Conservation (phyloP, 495 filamentous ascomycete genomes). For the Xylaria grammica region DNA sequence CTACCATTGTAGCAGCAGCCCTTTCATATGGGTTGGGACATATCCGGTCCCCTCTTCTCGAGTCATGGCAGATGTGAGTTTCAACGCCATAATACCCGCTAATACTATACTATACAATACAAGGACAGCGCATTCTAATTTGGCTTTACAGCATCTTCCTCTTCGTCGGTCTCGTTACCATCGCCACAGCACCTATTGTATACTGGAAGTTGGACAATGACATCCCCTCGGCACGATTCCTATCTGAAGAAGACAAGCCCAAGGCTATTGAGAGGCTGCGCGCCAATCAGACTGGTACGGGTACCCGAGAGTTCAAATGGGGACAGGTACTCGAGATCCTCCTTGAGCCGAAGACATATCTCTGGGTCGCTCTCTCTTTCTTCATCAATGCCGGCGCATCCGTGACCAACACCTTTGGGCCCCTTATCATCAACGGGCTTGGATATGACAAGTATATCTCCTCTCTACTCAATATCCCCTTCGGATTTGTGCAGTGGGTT, state of each 20-base stretch:
- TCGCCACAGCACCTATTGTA: conserved; percentile 56
- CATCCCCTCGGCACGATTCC: conserved; percentile 57
- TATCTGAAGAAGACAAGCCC: conserved; percentile 54
- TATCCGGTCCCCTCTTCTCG: conserved; percentile 55
- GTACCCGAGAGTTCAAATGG: conserved; percentile 58
- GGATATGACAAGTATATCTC: conserved; percentile 63
- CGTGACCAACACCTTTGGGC: conserved; percentile 65
- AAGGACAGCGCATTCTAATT: background rate
- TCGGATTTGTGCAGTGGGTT: conserved; percentile 61
- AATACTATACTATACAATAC: too few species aligned
- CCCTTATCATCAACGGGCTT: conserved; percentile 64
- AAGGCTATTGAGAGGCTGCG: conserved; percentile 52
- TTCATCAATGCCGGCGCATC: conserved; percentile 63
- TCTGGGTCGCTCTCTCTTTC: conserved; percentile 57
- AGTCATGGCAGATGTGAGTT: conserved; percentile 67
- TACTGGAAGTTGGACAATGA: conserved; percentile 59
- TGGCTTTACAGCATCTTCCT: conserved; percentile 62
- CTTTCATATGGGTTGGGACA: conserved; percentile 66
- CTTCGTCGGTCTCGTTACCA: conserved; percentile 62
- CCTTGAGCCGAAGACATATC: conserved; percentile 53
- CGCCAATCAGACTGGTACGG: conserved; percentile 63
- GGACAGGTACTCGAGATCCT: conserved; percentile 47
- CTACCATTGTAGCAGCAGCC: conserved; percentile 66
- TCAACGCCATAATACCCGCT: background rate
- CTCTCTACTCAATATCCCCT: conserved; percentile 69